These are phyloP conservation scores for Ceratocystis harringtonii DNA, from an alignment of 2,329 filamentous ascomycete genomes.

Conservation along the genomic window DNA sequence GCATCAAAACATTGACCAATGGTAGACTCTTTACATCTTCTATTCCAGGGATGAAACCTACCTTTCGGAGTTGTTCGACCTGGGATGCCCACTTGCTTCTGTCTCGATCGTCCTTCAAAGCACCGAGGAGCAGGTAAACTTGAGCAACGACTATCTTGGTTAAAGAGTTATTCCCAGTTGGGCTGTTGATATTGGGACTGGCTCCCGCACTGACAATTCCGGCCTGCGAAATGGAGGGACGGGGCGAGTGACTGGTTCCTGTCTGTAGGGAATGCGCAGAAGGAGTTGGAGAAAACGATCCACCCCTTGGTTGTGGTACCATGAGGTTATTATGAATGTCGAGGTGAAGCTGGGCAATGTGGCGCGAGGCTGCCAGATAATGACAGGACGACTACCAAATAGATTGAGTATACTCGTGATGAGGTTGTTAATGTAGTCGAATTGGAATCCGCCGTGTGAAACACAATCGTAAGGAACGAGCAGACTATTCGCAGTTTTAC, in stretches of 20 bases:
- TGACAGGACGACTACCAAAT: neutral
- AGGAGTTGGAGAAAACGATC: slow-evolving; percentile 50
- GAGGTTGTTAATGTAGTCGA: neutral
- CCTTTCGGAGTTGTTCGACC: slow-evolving; percentile 82
- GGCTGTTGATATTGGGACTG: slow-evolving; percentile 47
- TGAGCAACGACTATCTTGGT: slow-evolving; percentile 92
- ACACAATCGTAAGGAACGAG: neutral
- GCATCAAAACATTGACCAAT: neutral
- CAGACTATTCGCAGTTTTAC: neutral
- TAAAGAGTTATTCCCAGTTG: slow-evolving; percentile 50
- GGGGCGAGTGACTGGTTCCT: slow-evolving; percentile 39
- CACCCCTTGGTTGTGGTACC: slow-evolving; percentile 46
- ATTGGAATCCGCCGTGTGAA: neutral
- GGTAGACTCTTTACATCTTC: neutral
- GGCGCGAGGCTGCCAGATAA: slow-evolving; percentile 6
- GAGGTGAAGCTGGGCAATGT: slow-evolving; percentile 21
- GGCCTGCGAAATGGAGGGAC: slow-evolving; percentile 36
- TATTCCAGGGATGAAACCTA: slow-evolving; percentile 29
- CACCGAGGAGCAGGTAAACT: slow-evolving; percentile 84
- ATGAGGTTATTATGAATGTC: slow-evolving; percentile 32
- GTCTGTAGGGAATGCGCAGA: slow-evolving; percentile 39
- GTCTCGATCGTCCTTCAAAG: slow-evolving; percentile 86
- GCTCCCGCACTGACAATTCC: slow-evolving; percentile 44
- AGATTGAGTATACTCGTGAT: neutral
- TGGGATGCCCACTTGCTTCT: slow-evolving; percentile 84